Evolutionary conservation across 1,139 yeast species (phyloP), one percentile per base, ranked within the genome.

Genomic region (Kodamaea sp.): DNA sequence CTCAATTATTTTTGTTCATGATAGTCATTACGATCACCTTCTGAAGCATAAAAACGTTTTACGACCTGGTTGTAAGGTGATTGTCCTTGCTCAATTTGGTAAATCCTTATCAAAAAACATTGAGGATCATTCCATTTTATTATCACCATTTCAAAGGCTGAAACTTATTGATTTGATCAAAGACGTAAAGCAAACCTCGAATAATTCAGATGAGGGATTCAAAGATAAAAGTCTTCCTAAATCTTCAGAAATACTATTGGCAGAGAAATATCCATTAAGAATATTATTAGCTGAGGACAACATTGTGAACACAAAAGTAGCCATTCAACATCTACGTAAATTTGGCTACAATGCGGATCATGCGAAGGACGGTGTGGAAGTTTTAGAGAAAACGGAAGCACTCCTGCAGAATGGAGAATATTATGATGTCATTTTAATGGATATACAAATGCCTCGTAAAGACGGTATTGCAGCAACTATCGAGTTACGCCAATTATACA

Each of bases 271-370:
- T 40, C 80, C 81, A 5, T 54, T 76, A 28, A 54, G 62, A 36
- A 75, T 76, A 28, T 52, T 77, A 28, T 54, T 77, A 8, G 81
- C 79, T 0, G 82, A 76, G 49, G 82, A 76, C 47, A 76, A 76
- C 44, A 49, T 70, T 31, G 65, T 76, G 45, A 76, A 77, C 48
- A 67, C 73, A 24, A 63, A 66, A 38, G 80, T 77, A 24, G 80
- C 79, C 0, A 50, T 70, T 24, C 75, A 72, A 49, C 78, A 75
- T 44, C 58, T 79, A 45, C 70, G 70, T 47, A 68, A 73, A 43
- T 57, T 78, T 50, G 81, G 82, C 1, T 78, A 75, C 50, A 46
- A 55, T 2, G 80, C 78, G 0, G 81, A 74, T 38, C 78, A 75
- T 42, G 82, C 81, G 24, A 73, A 73, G 47, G 79, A 75, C 47